These are phyloP conservation scores for Xylaria sp. DNA, from an alignment of 2,329 filamentous ascomycete genomes.

Conservation along the genomic window DNA sequence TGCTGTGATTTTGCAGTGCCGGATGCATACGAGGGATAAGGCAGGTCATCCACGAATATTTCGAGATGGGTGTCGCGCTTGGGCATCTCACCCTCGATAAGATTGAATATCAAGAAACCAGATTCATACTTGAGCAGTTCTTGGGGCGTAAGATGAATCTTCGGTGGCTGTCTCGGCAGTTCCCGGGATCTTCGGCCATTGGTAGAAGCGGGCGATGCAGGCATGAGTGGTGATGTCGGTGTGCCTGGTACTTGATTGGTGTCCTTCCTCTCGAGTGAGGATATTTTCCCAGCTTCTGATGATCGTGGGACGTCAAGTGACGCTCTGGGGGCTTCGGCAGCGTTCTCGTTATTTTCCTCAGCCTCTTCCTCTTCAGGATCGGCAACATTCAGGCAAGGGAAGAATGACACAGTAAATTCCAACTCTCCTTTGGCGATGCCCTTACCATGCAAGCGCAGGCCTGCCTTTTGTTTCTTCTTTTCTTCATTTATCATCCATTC, in stretches of 20 bases:
- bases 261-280: constrained; percentile 43
- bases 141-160: constrained; percentile 77
- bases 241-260: constrained; percentile 37
- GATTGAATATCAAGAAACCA: constrained; percentile 90
- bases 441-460: constrained; percentile 76
- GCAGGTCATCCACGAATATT: constrained; percentile 91
- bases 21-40: constrained; percentile 86
- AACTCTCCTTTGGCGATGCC: constrained; percentile 79
- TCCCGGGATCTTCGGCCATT: constrained; percentile 54
- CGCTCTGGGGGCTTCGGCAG: constrained; percentile 29
- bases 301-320: constrained; percentile 45
- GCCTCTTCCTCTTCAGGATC: constrained; percentile 86
- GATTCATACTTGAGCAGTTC: constrained; percentile 87
- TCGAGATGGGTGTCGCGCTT: constrained; percentile 79
- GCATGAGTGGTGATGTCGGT: constrained; percentile 47
- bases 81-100: constrained; percentile 86
- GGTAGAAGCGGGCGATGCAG: constrained; percentile 48
- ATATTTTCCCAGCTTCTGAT: constrained; percentile 52
- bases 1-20: constrained; percentile 72
- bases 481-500: constrained; percentile 81
- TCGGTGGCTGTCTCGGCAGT: constrained; percentile 66
- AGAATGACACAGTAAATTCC: constrained; percentile 86
- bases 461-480: constrained; percentile 70
- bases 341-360: constrained; percentile 45
- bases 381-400: constrained; percentile 82